A percentile compares a stretch with the other conserved stretches of the same genome.
These are phyloP conservation scores for Cryphonectria radicalis DNA, from an alignment of 2,329 filamentous ascomycete genomes.

Conservation along the genomic window DNA sequence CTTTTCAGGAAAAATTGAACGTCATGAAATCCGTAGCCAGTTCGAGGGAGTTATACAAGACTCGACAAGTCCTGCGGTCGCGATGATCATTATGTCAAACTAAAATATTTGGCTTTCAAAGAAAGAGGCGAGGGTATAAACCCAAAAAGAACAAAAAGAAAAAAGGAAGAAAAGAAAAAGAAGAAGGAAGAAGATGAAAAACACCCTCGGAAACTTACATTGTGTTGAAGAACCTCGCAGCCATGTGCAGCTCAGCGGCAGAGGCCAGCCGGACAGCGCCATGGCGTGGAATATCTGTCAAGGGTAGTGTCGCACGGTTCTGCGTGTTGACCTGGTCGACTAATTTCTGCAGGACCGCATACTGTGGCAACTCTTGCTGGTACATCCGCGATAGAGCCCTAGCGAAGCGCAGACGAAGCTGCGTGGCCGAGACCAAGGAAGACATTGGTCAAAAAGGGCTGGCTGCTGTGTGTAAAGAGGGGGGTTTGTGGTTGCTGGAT, in stretches of 20 bases:
- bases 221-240: conserved; percentile 50
- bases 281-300: conserved; percentile 38
- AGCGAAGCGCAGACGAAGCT: conserved; percentile 29
- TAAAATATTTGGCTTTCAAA: background rate
- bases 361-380: conserved; percentile 33
- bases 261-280: conserved; percentile 56
- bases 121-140: background rate
- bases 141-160: no score
- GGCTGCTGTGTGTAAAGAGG: background rate
- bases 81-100: no score
- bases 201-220: background rate
- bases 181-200: no score
- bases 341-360: conserved; percentile 29
- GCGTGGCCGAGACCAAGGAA: conserved; percentile 9
- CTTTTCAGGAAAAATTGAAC: background rate
- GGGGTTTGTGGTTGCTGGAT: background rate
- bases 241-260: conserved; percentile 45
- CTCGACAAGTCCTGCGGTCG: background rate
- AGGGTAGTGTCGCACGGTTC: background rate
- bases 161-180: background rate
- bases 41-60: background rate
- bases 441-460: background rate
- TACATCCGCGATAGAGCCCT: conserved; percentile 33
- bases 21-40: background rate
- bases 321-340: conserved; percentile 20